Evolutionary conservation across 495 filamentous ascomycete genomes (phyloP).

Genomic region (Penicilliopsis zonata): DNA sequence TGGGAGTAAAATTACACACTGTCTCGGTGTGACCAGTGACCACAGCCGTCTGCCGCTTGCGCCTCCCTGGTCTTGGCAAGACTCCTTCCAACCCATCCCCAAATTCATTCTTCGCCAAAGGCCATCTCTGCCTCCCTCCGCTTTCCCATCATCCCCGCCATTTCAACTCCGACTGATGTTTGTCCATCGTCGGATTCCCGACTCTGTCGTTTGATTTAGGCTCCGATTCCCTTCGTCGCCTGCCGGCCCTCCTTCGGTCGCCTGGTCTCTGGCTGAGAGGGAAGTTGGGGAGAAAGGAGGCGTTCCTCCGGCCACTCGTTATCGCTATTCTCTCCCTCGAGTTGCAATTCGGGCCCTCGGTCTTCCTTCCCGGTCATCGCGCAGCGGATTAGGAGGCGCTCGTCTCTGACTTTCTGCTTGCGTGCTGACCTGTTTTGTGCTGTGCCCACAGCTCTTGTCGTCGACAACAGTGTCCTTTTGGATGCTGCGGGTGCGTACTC

Average conservation of each 20-base stretch:
- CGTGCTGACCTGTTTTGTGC: not conserved
- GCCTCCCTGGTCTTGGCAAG: constrained; percentile 31
- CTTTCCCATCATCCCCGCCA: constrained; percentile 10
- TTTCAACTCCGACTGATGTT: constrained; percentile 7
- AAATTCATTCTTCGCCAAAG: constrained; percentile 15
- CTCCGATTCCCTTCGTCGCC: not conserved
- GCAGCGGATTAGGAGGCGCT: not conserved
- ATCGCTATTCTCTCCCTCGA: constrained; percentile 12
- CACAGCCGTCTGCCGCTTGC: constrained; percentile 18
- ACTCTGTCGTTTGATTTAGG: no score
- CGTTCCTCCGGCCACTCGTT: constrained; percentile 40
- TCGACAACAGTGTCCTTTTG: constrained; percentile 5
- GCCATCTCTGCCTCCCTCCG: constrained; percentile 14
- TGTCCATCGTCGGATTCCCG: constrained; percentile 7
- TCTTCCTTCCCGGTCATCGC: constrained; percentile 4
- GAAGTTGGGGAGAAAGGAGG: constrained; percentile 32
- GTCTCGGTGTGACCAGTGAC: constrained; percentile 14
- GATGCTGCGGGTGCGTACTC: constrained; percentile 12
- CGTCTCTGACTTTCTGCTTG: not conserved
- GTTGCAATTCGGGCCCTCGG: no score
- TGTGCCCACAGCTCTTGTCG: not conserved
- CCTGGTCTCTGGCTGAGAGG: constrained; percentile 19
- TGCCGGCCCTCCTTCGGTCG: constrained; percentile 10
- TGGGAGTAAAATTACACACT: constrained; percentile 10
- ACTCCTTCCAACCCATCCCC: constrained; percentile 23